Base-by-base conservation (phyloP, 2,329 filamentous ascomycete species). In the Talaromyces sp. region DNA sequence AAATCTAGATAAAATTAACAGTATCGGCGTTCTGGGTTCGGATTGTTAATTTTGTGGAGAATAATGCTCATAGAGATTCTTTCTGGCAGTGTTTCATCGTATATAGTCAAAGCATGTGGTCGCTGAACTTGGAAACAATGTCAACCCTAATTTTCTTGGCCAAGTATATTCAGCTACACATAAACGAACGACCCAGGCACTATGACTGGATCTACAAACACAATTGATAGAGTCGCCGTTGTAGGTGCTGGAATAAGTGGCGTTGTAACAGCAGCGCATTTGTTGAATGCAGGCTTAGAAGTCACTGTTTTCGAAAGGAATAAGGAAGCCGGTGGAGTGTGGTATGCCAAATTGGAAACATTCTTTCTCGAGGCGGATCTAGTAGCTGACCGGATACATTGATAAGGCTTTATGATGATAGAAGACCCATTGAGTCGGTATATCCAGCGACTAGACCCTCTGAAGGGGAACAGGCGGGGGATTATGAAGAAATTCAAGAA, bases 251-350 rank as follows among this genome's bases (percentile, higher is more conserved):
- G 83, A 3, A 80, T 85, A 38, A 83, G 80, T 66, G 83, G 83
- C 25, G 77, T 85, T 5, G 75, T 78, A 1, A 74, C 81, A 53
- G 82, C 81, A 34, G 78, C 78, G 17, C 80, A 85, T 74, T 74
- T 85, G n/a, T 74, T 78, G 31, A 72, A 73, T 54, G 74, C 75
- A 7, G 82, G 81, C 0, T 63, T 84, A 4, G 77, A 85, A 8
- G 82, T 86, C 1, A 82, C 79, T 0, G 80, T 88, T 0, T 87
- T 84, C 68, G 85, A 88, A 67, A 77, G 86, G 63, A 82, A 79
- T 4, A 76, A 76, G 62, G 79, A 76, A 17, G 78, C 81, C n/a
- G 85, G 86, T 1, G 85, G 86, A 15, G 80, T 86, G 31, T 88
- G 86, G 85, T 85, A 75, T 59, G 78, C 69, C 6, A 29, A 11